These are phyloP conservation scores for Entomophthora muscae DNA, from an alignment of 371 early-diverging fungal species.

Conservation along the genomic window DNA sequence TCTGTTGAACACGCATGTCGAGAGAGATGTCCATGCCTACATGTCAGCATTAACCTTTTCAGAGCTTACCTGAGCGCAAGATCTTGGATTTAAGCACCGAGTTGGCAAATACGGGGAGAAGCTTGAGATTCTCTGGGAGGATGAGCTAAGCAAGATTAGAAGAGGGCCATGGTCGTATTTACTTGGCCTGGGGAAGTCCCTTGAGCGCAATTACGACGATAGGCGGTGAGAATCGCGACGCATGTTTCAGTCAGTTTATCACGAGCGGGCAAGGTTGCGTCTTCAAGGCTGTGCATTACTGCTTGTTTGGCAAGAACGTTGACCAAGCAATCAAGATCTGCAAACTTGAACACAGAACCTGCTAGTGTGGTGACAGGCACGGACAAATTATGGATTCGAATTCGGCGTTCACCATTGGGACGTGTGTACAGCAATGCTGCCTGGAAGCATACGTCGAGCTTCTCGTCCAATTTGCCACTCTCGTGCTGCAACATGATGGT, in stretches of 20 bases:
- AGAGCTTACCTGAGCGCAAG: constrained; percentile 38
- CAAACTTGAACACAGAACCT: constrained; percentile 68
- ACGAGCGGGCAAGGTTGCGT: constrained; percentile 49
- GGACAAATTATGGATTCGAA: constrained; percentile 75
- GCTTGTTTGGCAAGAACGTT: constrained; percentile 64
- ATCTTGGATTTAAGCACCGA: constrained; percentile 62
- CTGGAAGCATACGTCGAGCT: constrained; percentile 65
- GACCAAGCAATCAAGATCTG: constrained; percentile 83
- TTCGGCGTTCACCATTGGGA: constrained; percentile 66
- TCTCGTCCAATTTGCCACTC: constrained; percentile 67
- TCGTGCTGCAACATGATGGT: constrained; percentile 74
- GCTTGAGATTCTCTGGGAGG: constrained; percentile 88
- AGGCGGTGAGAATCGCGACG: constrained; percentile 74
- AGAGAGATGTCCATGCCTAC: constrained; percentile 32
- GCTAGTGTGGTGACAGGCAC: constrained; percentile 57
- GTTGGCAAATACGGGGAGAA: constrained; percentile 79
- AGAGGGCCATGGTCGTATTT: constrained; percentile 40
- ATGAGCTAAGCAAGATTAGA: constrained; percentile 39
- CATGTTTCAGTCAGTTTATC: constrained; percentile 71
- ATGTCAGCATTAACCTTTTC: constrained; percentile 5
- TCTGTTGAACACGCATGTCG: constrained; percentile 57
- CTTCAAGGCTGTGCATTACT: constrained; percentile 37
- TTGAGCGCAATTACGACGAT: constrained; percentile 82
- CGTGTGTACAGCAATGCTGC: constrained; percentile 87
- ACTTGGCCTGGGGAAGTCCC: constrained; percentile 81